Evolutionary conservation across 805 yeast species (phyloP).

Genomic region (Kuraishia piskuri): DNA sequence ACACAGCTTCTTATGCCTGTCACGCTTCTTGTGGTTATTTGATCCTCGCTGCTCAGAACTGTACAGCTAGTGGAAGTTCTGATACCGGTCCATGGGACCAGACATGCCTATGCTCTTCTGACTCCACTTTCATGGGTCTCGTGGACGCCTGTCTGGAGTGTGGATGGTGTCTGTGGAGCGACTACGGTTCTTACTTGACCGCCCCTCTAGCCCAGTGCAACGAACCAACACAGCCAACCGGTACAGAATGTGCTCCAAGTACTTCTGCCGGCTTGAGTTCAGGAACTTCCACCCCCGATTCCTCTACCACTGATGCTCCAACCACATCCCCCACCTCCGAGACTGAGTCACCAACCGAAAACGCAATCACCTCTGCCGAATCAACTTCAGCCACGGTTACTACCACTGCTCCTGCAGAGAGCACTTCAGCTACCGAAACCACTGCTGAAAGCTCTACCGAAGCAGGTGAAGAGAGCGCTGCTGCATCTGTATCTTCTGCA

Average conservation of each 20-base stretch:
- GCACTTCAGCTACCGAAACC: conserved; percentile 6
- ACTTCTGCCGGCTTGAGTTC: conserved; percentile 8
- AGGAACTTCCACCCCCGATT: conserved; percentile 3
- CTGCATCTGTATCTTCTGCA: conserved; percentile 7
- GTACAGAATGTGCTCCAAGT: conserved; percentile 17
- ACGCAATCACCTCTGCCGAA: conserved; percentile 17
- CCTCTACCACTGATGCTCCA: conserved; percentile 11
- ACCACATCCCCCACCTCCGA: conserved; percentile 10
- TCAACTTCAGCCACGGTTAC: conserved; percentile 17
- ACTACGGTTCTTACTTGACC: conserved; percentile 24
- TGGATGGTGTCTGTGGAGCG: conserved; percentile 31
- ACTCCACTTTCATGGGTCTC: conserved; percentile 16
- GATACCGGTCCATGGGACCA: conserved; percentile 21
- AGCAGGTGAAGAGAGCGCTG: conserved; percentile 3
- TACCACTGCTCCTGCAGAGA: conserved; percentile 7
- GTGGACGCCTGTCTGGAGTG: conserved; percentile 28
- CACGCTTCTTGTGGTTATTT: conserved; percentile 27
- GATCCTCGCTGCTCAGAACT: conserved; percentile 21
- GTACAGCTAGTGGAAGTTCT: conserved; percentile 12
- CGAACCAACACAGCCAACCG: conserved; percentile 27
- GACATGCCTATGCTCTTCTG: conserved; percentile 23
- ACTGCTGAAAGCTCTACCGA: conserved; percentile 4
- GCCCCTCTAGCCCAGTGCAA: conserved; percentile 23
- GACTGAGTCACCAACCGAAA: conserved; percentile 8
- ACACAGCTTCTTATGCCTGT: conserved; percentile 21